Conservation (phyloP, 1,284 basidiomycete species). For the Erythrobasidium hasegawianum region DNA sequence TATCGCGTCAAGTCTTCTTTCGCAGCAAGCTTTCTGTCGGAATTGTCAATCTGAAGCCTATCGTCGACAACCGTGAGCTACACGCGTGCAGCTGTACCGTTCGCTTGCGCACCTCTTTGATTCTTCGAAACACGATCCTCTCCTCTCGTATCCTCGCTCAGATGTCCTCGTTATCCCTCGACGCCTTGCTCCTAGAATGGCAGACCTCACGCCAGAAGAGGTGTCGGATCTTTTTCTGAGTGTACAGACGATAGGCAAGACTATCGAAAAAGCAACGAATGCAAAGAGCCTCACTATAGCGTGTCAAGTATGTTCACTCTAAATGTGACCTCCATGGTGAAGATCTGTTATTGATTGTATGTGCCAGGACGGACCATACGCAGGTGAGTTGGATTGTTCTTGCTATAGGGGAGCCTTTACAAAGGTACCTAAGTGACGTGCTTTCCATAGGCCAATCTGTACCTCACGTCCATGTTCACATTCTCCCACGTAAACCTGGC, state of each 20-base stretch:
- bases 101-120: conserved; percentile 7
- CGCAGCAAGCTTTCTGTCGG: conserved; percentile 66
- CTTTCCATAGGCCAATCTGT: conserved; percentile 71
- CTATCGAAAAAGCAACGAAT: conserved; percentile 51
- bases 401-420: too few relatives aligned
- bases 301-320: conserved; percentile 68
- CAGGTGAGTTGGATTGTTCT: conserved; percentile 53
- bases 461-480: conserved; percentile 85
- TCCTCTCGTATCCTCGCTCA: conserved; percentile 47
- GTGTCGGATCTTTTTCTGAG: conserved; percentile 71
- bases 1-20: conserved; percentile 60
- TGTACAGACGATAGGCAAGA: conserved; percentile 57
- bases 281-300: conserved; percentile 67
- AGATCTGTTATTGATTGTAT: conserved; percentile 35
- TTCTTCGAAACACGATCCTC: not conserved
- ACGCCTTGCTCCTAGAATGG: conserved; percentile 67
- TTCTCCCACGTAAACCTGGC: conserved; percentile 67
- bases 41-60: conserved; percentile 87
- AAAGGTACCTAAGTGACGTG: not conserved
- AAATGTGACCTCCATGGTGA: too few relatives aligned
- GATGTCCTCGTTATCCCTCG: conserved; percentile 84
- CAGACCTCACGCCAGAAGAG: conserved; percentile 68
- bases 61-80: conserved; percentile 81
- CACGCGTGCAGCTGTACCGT: not conserved
- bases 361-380: conserved; percentile 66